These are phyloP conservation scores for Globisporangium barbulae DNA, from an alignment of 352 stramenopile species.

Conservation along the genomic window DNA sequence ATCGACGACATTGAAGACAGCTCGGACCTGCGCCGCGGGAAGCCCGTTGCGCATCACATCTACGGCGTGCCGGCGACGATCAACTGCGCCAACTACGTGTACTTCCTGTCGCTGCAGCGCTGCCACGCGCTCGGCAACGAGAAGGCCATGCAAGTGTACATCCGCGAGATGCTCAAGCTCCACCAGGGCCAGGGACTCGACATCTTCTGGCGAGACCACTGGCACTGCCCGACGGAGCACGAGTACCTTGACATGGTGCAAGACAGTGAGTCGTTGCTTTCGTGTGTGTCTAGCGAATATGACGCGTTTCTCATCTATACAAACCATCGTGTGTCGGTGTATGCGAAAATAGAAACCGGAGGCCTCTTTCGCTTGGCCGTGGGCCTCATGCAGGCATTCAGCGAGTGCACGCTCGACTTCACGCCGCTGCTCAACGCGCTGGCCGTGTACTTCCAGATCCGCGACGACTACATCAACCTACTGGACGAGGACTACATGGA, in stretches of 20 bases:
- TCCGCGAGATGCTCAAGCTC: constrained; percentile 93
- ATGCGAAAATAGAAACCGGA: constrained; percentile 79
- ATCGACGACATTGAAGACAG: constrained; percentile 99
- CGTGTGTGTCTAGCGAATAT: neutral
- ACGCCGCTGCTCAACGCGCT: constrained; percentile 91
- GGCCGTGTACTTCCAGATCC: constrained; percentile 97
- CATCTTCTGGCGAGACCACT: constrained; percentile 93
- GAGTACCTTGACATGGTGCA: constrained; percentile 94
- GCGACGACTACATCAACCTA: constrained; percentile 98
- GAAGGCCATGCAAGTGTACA: constrained; percentile 89
- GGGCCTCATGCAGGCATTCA: constrained; percentile 92
- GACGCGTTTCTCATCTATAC: neutral
- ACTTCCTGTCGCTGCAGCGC: constrained; percentile 94
- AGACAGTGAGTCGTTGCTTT: constrained; percentile 72
- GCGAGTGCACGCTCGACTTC: constrained; percentile 68
- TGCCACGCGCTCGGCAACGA: constrained; percentile 87
- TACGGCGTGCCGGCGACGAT: constrained; percentile 96
- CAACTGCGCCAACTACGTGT: constrained; percentile 98
- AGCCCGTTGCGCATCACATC: constrained; percentile 94
- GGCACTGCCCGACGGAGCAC: constrained; percentile 88
- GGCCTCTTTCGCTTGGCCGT: constrained; percentile 96
- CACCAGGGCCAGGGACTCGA: constrained; percentile 95
- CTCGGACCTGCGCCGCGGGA: constrained; percentile 92
- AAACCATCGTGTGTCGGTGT: neutral
- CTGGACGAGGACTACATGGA: constrained; percentile 95